Percentiles rank a stretch among this genome's conserved stretches.
Evolutionary conservation across 305 asterid species (phyloP).

Genomic region (Solanum hybrid): DNA sequence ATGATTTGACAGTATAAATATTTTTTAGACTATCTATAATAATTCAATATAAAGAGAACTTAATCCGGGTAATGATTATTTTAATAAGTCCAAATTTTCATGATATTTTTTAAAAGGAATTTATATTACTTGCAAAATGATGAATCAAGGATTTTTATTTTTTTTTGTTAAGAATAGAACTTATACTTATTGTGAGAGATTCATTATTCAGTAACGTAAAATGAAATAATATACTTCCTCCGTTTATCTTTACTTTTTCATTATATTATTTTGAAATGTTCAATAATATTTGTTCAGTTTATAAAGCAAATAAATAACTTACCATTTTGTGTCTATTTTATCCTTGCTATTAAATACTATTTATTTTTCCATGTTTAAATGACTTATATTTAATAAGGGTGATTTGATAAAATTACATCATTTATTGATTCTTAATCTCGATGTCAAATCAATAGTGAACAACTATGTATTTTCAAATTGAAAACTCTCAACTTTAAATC

Average conservation of each 20-base stretch:
- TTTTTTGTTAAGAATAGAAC: not conserved
- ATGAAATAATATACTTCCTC: not conserved
- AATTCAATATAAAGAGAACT: not conserved
- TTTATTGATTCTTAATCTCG: not conserved
- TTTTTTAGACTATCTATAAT: no score
- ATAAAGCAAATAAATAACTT: no score
- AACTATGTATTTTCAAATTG: no score
- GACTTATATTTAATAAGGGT: no score
- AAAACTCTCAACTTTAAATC: not conserved
- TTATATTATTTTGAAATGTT: no score
- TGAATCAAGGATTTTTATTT: not conserved
- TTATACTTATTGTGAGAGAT: not conserved
- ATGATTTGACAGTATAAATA: not conserved
- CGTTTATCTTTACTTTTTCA: not conserved
- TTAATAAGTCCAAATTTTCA: not conserved
- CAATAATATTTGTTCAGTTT: no score
- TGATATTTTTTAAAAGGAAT: not conserved
- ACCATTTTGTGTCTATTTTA: no score
- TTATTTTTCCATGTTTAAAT: no score
- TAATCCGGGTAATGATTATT: not conserved
- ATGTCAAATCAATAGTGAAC: no score
- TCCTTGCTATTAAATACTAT: no score
- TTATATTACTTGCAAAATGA: not conserved
- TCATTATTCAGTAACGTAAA: not conserved
- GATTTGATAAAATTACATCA: no score